Evolutionary conservation across 78 protist genomes (phyloP), one percentile per base, ranked within the genome.

Genomic region (Reticulomyxa filosa): DNA sequence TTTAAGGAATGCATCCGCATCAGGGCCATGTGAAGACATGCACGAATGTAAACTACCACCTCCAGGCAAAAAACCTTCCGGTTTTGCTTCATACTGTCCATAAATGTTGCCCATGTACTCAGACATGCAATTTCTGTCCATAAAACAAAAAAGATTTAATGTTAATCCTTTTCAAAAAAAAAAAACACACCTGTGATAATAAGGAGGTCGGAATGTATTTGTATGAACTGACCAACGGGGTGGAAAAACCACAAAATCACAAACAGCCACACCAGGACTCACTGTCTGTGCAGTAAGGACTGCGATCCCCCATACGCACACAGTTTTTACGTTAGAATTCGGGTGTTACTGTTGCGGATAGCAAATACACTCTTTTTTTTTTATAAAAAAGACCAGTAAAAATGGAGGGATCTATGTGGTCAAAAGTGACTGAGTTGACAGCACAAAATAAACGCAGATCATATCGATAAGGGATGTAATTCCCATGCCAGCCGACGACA

Each of bases 101-200:
- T 32, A 20, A 35, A 88, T 88, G 48, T 81, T 69, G 48, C 95
- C 95, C 95, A 88, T 88, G 55, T 81, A 88, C 75, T 88, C 95
- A 39, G 73, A 26, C 91, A 86, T 86, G n/a, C n/a, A n/a, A n/a
- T n/a, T n/a, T n/a, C n/a, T n/a, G n/a, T n/a, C n/a, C n/a, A n/a
- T n/a, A n/a, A n/a, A n/a, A n/a, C n/a, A n/a, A n/a, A n/a, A n/a
- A n/a, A n/a, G n/a, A n/a, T n/a, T n/a, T n/a, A n/a, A n/a, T n/a
- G n/a, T n/a, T n/a, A n/a, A n/a, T n/a, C n/a, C n/a, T n/a, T n/a
- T n/a, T n/a, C n/a, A n/a, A n/a, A n/a, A n/a, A n/a, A n/a, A n/a
- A n/a, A n/a, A n/a, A n/a, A n/a, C n/a, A n/a, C n/a, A n/a, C n/a
- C n/a, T n/a, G n/a, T n/a, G n/a, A n/a, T n/a, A n/a, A n/a, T n/a